Evolutionary conservation across 2,329 filamentous ascomycete genomes (phyloP).

Genomic region (Cladosporium sp.): DNA sequence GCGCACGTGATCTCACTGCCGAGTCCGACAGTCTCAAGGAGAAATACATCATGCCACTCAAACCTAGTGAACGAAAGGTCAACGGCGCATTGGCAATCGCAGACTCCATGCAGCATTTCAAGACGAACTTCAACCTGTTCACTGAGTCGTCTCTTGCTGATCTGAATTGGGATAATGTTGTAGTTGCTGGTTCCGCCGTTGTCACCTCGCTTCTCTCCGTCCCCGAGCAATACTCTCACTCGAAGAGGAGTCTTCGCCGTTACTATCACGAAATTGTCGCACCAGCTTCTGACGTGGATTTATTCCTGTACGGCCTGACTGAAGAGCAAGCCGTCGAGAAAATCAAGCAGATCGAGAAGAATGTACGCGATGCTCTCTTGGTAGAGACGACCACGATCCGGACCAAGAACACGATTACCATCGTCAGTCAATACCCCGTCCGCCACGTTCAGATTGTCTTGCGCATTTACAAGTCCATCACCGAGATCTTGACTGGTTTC

Average conservation of each 20-base stretch:
- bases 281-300: conserved; percentile 81
- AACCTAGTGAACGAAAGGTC: conserved; percentile 60
- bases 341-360: conserved; percentile 76
- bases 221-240: conserved; percentile 51
- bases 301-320: conserved; percentile 78
- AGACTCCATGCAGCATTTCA: conserved; percentile 66
- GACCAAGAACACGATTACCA: conserved; percentile 85
- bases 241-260: conserved; percentile 43
- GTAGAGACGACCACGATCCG: conserved; percentile 81
- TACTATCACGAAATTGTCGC: conserved; percentile 82
- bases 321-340: conserved; percentile 79
- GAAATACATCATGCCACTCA: conserved; percentile 69
- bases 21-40: conserved; percentile 63
- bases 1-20: conserved; percentile 58
- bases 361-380: conserved; percentile 74
- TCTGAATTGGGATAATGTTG: conserved; percentile 78
- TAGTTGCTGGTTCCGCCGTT: conserved; percentile 78
- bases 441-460: conserved; percentile 85
- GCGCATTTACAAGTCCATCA: conserved; percentile 78
- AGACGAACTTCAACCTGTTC: conserved; percentile 77
- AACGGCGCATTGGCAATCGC: conserved; percentile 69
- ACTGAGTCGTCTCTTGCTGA: conserved; percentile 75
- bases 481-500: conserved; percentile 83
- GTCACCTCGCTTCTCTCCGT: conserved; percentile 72
- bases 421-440: conserved; percentile 68